Percentiles rank a stretch among this genome's conserved stretches.
These are phyloP conservation scores for Leishmania gerbilli DNA, from an alignment of 208 protist genomes.

Conservation along the genomic window DNA sequence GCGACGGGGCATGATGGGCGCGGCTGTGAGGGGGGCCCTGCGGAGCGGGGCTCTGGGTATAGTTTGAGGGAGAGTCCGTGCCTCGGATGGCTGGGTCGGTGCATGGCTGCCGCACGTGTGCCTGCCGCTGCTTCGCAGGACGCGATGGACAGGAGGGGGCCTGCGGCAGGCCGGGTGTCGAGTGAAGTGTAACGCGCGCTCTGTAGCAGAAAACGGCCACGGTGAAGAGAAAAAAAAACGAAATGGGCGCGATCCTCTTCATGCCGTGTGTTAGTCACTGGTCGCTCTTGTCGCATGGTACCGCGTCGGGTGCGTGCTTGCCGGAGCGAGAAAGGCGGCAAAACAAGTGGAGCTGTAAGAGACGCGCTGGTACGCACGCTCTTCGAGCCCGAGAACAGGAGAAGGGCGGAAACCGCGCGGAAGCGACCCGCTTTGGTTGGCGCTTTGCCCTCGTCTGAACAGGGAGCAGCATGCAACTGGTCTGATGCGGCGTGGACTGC, in stretches of 20 bases:
- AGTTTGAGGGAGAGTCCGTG: not conserved
- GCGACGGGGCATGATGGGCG: no score
- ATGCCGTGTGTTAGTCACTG: not conserved
- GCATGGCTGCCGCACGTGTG: no score
- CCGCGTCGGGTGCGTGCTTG: not conserved
- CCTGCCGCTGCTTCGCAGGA: not conserved
- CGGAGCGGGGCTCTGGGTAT: no score
- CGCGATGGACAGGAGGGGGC: no score
- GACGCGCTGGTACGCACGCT: not conserved
- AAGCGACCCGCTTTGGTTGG: no score
- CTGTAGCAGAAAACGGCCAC: not conserved
- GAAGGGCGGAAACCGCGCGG: no score
- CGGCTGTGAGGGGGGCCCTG: not conserved
- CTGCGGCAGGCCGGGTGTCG: not conserved
- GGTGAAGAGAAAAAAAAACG: not conserved
- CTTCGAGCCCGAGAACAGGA: no score
- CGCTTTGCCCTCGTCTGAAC: not conserved
- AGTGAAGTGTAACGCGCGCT: not conserved
- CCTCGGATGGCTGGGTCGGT: not conserved
- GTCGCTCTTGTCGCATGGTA: not conserved
- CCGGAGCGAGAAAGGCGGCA: not conserved
- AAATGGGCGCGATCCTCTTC: not conserved
- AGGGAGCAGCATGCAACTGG: no score
- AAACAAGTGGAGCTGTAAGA: not conserved
- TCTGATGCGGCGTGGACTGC: no score